Conservation (phyloP, 495 filamentous ascomycete species). For the Podospora sp. region DNA sequence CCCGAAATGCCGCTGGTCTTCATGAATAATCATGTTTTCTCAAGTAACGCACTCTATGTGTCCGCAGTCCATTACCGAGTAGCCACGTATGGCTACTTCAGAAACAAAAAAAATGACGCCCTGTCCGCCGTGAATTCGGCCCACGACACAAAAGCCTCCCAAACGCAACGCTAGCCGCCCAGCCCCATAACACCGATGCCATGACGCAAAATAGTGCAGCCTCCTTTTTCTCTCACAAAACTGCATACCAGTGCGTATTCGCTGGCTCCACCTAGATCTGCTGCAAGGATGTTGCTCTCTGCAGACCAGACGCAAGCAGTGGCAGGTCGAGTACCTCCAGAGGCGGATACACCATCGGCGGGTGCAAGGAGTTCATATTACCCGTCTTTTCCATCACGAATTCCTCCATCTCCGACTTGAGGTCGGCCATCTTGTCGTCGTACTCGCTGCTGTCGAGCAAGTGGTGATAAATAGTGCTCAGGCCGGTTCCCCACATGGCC, state of each 20-base stretch:
- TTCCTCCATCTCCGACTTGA: constrained; percentile 9
- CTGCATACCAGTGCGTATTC: too few relatives aligned
- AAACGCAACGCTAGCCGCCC: not conserved
- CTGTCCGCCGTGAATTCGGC: not conserved
- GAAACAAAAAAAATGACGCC: not conserved
- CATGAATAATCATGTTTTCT: too few relatives aligned
- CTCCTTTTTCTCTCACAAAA: not conserved
- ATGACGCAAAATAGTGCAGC: not conserved
- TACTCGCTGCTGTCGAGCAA: not conserved
- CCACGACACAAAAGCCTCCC: not conserved
- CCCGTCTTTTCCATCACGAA: not conserved
- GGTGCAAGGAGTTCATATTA: not conserved
- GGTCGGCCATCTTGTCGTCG: not conserved
- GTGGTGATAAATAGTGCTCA: constrained; percentile 34
- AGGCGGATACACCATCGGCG: constrained; percentile 18
- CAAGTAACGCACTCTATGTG: too few relatives aligned
- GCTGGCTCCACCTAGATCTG: not conserved
- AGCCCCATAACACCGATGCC: not conserved
- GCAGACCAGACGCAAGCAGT: not conserved
- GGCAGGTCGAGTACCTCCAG: constrained; percentile 20
- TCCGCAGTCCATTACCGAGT: too few relatives aligned
- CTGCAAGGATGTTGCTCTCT: not conserved
- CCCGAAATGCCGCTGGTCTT: too few relatives aligned
- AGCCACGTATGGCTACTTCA: too few relatives aligned
- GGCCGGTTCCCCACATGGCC: constrained; percentile 29